A percentile compares a stretch with the other conserved stretches of the same genome.
These are phyloP conservation scores for Lenzites betulinus DNA, from an alignment of 768 basidiomycete species.

Conservation along the genomic window DNA sequence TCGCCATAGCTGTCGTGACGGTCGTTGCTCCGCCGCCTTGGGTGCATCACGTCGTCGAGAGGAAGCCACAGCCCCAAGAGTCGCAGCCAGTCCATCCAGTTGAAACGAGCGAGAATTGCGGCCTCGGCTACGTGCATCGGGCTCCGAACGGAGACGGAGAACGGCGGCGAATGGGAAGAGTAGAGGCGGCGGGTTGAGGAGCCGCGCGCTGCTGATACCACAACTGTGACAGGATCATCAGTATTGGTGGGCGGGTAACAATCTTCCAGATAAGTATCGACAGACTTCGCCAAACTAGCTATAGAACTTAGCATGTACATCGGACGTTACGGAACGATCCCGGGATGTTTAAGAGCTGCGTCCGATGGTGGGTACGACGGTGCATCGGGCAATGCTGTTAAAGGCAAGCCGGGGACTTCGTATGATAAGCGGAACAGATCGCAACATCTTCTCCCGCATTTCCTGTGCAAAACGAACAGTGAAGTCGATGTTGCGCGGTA, in stretches of 20 bases:
- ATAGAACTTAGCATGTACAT: too few relatives aligned
- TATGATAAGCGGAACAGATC: neutral
- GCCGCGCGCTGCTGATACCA: neutral
- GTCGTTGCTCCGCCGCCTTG: constrained; percentile 8
- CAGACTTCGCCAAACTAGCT: neutral
- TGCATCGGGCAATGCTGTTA: neutral
- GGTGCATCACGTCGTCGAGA: constrained; percentile 13
- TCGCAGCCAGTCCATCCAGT: too few relatives aligned
- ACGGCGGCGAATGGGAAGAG: neutral
- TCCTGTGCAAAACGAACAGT: neutral
- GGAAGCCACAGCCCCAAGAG: constrained; percentile 13
- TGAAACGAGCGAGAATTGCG: neutral
- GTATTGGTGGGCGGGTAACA: neutral
- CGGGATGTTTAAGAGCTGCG: neutral
- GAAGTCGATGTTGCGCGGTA: neutral
- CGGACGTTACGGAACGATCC: neutral
- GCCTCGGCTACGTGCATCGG: neutral
- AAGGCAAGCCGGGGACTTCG: neutral
- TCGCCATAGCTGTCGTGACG: constrained; percentile 18
- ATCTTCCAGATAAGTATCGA: neutral
- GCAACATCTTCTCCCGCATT: constrained; percentile 16
- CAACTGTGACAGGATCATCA: neutral
- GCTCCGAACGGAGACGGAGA: neutral
- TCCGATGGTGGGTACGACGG: neutral
- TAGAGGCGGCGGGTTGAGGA: neutral